phyloP scores from a whole-genome alignment of 148 eudicot genomes.

The Camellia japonica region DNA sequence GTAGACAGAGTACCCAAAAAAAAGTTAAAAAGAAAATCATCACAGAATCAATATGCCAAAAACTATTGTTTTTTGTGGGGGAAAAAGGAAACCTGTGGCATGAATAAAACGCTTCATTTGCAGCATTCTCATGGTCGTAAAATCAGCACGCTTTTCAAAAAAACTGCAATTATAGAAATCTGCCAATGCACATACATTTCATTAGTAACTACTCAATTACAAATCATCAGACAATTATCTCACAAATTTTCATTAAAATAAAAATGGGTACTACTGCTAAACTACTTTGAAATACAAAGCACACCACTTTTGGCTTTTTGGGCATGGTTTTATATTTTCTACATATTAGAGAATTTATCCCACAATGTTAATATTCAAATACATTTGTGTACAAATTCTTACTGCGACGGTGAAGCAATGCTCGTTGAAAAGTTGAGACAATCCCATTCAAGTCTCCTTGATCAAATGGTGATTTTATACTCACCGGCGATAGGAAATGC shows the following conservation, averaged over 20 bases:
- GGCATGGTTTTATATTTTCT: neutral
- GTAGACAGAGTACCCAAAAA: neutral
- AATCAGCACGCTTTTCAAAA: constrained; percentile 24
- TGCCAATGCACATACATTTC: constrained; percentile 9
- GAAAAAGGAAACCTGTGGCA: constrained; percentile 55
- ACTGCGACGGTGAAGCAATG: constrained; percentile 17
- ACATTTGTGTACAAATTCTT: constrained; percentile 5
- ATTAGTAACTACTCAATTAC: neutral
- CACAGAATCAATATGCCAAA: neutral
- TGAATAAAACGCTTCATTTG: constrained; percentile 49
- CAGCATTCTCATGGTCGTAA: constrained; percentile 22
- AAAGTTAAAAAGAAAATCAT: neutral
- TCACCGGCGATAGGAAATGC: neutral
- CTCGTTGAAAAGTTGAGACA: neutral
- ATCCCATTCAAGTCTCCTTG: neutral
- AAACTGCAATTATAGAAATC: constrained; percentile 25
- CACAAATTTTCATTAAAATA: neutral
- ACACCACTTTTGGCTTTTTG: neutral
- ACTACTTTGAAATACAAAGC: neutral
- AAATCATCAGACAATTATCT: neutral
- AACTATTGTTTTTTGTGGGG: neutral
- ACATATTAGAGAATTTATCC: neutral
- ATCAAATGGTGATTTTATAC: neutral
- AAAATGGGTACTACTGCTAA: neutral
- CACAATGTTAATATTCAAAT: neutral